Percentiles rank a stretch among this genome's conserved stretches.
Evolutionary conservation across 768 basidiomycete genomes (phyloP).

Genomic region (Termitomyces sp.): DNA sequence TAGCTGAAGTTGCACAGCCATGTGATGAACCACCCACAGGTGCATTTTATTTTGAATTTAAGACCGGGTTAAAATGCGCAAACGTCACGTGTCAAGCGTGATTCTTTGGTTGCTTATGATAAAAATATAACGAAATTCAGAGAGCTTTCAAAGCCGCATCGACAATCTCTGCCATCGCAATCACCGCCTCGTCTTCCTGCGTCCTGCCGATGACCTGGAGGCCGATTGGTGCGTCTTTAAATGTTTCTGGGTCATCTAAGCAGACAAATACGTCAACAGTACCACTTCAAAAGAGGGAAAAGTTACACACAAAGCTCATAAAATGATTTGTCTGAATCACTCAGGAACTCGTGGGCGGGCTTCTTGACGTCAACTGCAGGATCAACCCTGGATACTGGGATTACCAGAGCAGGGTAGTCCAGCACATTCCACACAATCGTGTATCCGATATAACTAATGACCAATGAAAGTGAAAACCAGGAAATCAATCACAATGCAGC

Average conservation of each 20-base stretch:
- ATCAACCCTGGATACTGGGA: constrained; percentile 65
- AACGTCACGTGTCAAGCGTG: no score
- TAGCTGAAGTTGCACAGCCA: no score
- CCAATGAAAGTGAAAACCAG: neutral
- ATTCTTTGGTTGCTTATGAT: no score
- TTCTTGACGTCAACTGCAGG: constrained; percentile 42
- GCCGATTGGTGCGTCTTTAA: constrained; percentile 52
- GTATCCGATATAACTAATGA: constrained; percentile 39
- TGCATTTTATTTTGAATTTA: no score
- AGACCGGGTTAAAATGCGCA: no score
- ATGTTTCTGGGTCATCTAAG: constrained; percentile 48
- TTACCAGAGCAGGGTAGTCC: constrained; percentile 55
- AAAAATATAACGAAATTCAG: neutral
- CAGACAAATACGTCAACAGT: neutral
- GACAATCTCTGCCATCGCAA: constrained; percentile 64
- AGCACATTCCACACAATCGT: constrained; percentile 61
- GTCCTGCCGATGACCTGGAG: constrained; percentile 67
- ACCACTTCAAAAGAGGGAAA: constrained; percentile 8
- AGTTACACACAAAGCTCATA: neutral
- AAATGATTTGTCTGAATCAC: neutral
- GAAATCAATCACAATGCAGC: neutral
- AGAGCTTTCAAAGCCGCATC: constrained; percentile 34
- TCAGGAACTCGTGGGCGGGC: neutral
- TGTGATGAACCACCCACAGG: no score
- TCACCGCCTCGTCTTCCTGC: constrained; percentile 71